These are phyloP conservation scores for Ceratobasidium sp. DNA, from an alignment of 1,284 basidiomycete species.

Conservation along the genomic window DNA sequence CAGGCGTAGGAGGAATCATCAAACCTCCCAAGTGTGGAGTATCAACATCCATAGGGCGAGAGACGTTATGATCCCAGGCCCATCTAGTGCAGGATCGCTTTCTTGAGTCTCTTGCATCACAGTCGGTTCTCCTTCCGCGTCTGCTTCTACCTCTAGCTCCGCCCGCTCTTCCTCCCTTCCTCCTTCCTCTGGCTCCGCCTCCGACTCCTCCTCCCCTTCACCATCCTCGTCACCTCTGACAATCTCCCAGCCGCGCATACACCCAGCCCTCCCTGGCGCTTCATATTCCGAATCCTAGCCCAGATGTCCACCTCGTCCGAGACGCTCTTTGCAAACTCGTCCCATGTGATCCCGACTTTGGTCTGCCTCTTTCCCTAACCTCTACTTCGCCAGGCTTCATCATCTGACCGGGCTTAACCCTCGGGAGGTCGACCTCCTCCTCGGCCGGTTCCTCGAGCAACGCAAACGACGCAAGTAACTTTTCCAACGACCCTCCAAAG, in stretches of 20 bases:
- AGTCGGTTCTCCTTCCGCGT: constrained; percentile 46
- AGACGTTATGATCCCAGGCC: background rate
- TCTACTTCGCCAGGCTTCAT: background rate
- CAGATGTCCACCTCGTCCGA: constrained; percentile 1
- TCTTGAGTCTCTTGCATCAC: background rate
- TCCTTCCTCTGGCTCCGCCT: constrained; percentile 62
- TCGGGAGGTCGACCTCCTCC: constrained; percentile 46
- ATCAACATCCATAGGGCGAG: background rate
- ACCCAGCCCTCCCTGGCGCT: constrained; percentile 47
- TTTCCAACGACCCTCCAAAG: constrained; percentile 42
- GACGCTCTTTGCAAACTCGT: constrained; percentile 30
- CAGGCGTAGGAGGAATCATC: background rate
- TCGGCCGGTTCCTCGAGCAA: constrained; percentile 47
- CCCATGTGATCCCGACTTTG: constrained; percentile 29
- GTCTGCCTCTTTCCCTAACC: background rate
- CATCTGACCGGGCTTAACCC: background rate
- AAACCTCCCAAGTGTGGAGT: background rate
- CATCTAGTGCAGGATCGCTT: background rate
- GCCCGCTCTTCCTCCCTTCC: constrained; percentile 65
- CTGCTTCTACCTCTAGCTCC: constrained; percentile 63
- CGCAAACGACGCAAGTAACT: constrained; percentile 51
- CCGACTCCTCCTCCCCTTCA: constrained; percentile 59
- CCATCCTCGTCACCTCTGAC: constrained; percentile 83
- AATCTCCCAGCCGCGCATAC: constrained; percentile 69
- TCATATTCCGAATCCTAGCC: constrained; percentile 33